Evolutionary conservation across 176 grass and related monocot genomes (phyloP).

Genomic region (Areca catechu): DNA sequence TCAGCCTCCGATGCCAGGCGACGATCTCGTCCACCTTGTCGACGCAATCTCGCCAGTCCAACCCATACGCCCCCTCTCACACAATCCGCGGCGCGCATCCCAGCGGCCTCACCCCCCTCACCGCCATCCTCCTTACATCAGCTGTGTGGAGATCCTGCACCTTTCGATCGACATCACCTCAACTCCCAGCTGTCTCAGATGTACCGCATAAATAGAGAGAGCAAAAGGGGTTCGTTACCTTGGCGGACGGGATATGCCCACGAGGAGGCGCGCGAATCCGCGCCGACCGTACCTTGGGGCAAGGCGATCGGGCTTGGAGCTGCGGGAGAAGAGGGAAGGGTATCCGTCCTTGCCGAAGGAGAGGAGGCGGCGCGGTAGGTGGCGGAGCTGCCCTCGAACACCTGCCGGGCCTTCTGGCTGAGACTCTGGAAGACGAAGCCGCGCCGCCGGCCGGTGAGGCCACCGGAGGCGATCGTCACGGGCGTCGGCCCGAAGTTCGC

Average conservation of each 20-base stretch:
- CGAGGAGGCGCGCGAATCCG: conserved; percentile 33
- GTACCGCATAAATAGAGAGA: not conserved
- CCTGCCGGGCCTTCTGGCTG: conserved; percentile 39
- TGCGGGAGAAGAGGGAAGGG: conserved; percentile 25
- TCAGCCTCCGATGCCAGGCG: conserved; percentile 23
- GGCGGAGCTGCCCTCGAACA: conserved; percentile 25
- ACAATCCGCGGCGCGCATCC: conserved; percentile 52
- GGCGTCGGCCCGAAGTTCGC: conserved; percentile 29
- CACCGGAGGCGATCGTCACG: not conserved
- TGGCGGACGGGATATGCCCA: conserved; percentile 30
- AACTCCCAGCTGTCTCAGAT: no score
- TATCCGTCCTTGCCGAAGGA: conserved; percentile 64
- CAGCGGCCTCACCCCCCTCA: conserved; percentile 50
- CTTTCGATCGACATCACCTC: no score
- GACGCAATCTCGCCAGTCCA: conserved; percentile 26
- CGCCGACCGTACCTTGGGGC: conserved; percentile 48
- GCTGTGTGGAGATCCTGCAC: conserved; percentile 51
- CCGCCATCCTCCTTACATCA: conserved; percentile 42
- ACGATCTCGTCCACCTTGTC: conserved; percentile 53
- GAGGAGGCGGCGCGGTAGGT: conserved; percentile 5
- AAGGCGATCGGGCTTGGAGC: conserved; percentile 12
- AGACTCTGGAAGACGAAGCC: conserved; percentile 14
- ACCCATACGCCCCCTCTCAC: conserved; percentile 27
- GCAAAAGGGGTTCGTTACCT: conserved; percentile 3
- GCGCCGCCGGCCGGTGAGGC: conserved; percentile 6